phyloP scores from a whole-genome alignment of 306 rosid species.

The Cucurbita ficifolia region DNA sequence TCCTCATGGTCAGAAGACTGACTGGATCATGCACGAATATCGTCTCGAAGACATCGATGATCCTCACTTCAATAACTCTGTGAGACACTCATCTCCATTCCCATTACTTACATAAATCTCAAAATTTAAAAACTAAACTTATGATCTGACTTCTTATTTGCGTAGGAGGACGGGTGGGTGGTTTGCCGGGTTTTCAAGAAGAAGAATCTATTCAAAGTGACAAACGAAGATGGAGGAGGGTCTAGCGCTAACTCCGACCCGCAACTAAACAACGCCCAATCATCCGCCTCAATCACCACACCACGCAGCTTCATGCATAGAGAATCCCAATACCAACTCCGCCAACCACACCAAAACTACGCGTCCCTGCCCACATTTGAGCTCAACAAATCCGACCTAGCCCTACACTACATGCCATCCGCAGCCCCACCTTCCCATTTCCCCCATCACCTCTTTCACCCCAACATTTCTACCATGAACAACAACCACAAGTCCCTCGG shows the following conservation, averaged over 20 bases:
- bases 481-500: slow-evolving; percentile 8
- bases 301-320: slow-evolving; percentile 37
- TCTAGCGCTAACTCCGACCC: slow-evolving; percentile 32
- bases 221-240: slow-evolving; percentile 12
- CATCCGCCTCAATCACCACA: slow-evolving; percentile 9
- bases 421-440: slow-evolving; percentile 4
- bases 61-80: slow-evolving; percentile 25
- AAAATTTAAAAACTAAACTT: no score
- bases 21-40: slow-evolving; percentile 97
- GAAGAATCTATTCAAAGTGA: slow-evolving; percentile 77
- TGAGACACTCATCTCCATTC: slow-evolving; percentile 5
- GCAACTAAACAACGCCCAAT: slow-evolving; percentile 31
- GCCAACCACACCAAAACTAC: slow-evolving; percentile 36
- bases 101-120: no score
- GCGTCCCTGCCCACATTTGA: slow-evolving; percentile 24
- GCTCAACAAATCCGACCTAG: slow-evolving; percentile 38
- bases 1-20: slow-evolving; percentile 89
- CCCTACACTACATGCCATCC: slow-evolving; percentile 21
- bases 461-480: slow-evolving; percentile 17
- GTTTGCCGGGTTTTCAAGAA: slow-evolving; percentile 91
- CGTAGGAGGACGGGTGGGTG: slow-evolving; percentile 87
- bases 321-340: slow-evolving; percentile 35
- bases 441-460: slow-evolving; percentile 41
- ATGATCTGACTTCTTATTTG: no score
- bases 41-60: slow-evolving; percentile 75